Evolutionary conservation across 345 rosid genomes (phyloP), one percentile per base, ranked within the genome.

Genomic region (Boechera stricta): DNA sequence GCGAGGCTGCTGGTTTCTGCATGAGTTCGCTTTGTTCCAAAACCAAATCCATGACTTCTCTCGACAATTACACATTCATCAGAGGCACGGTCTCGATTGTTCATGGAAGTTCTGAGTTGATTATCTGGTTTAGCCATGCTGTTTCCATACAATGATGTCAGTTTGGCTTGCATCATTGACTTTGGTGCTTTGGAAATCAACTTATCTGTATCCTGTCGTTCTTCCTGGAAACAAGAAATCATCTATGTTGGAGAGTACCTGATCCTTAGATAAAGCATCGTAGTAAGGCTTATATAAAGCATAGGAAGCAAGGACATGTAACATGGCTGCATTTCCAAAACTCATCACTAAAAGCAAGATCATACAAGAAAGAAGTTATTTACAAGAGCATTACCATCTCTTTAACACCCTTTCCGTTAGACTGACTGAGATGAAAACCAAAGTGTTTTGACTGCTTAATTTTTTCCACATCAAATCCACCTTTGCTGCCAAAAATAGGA

Each of bases 111-210:
- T 74, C 64, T 86, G 48, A 57, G 69, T 58, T 68, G 81, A 70
- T 78, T 67, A 62, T 54, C 83, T 77, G 77, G 78, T 65, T 76
- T 88, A 35, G 62, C 61, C 47, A 88, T 80, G 80, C 78, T 84
- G 82, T 79, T 85, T 73, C 96, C 99, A 81, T 89, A 89, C 78
- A 89, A 69, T 77, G 98, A 91, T 31, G 89, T 79, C 80, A 92
- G 81, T 74, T 83, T 90, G 62, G 85, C 85, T 75, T 88, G 94
- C 57, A 77, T 80, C 76, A 79, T 66, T 36, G 80, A 69, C 78
- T 86, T 86, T 71, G 89, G 73, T 60, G 84, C 64, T 85, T 79
- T 86, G 82, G 76, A 42, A 72, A 78, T 75, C 3, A 77, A 53
- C 44, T 85, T 88, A 21, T 69, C 76, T 57, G 57, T 67, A 47